Evolutionary conservation across 164 flowering plant species (phyloP), one percentile per base, ranked within the genome.

Genomic region (Magnolia changhungtana): DNA sequence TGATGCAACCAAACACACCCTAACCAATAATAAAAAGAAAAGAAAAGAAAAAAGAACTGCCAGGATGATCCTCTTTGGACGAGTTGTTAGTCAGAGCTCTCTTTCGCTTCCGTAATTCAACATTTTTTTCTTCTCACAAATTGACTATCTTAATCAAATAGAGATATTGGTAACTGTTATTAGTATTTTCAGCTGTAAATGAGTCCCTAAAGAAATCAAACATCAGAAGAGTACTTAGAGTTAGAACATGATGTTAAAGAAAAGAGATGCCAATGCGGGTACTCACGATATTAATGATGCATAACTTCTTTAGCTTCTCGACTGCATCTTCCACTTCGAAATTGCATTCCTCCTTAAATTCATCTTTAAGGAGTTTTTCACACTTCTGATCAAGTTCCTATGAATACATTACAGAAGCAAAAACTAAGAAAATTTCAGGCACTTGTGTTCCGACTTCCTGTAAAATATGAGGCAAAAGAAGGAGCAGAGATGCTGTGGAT

Each of bases 271-370:
- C 50, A 67, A 21, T 75, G 20, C 51, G 11, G 67, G 74, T 71
- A 59, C 96, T 90, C 77, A 94, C 99, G 90, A 87, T 90, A 77
- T 86, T 13, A 81, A 94, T 90, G 76, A 96, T 89, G 71, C 97
- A 94, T 67, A 90, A 80, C 81, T 91, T 94, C 89, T 96, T 94
- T 72, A 94, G 81, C 81, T 96, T 96, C 10, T 88, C 78, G 50
- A 92, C 86, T 4, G 99, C 99, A 85, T 96, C 98, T 73, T 90
- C 98, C 72, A 96, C 97, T 69, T 96, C 99, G 79, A 91, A 91
- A 68, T 91, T 86, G 75, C 94, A 89, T 73, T 63, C 75, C 73
- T 82, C 92, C 21, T 84, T 86, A 81, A 94, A 96, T 77, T 87
- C 92, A 72, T 89, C 92, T 69, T 84, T 81, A 23, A 91, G 90